Evolutionary conservation across 352 stramenopile species (phyloP).

Genomic region (Aphanomyces euteiches): DNA sequence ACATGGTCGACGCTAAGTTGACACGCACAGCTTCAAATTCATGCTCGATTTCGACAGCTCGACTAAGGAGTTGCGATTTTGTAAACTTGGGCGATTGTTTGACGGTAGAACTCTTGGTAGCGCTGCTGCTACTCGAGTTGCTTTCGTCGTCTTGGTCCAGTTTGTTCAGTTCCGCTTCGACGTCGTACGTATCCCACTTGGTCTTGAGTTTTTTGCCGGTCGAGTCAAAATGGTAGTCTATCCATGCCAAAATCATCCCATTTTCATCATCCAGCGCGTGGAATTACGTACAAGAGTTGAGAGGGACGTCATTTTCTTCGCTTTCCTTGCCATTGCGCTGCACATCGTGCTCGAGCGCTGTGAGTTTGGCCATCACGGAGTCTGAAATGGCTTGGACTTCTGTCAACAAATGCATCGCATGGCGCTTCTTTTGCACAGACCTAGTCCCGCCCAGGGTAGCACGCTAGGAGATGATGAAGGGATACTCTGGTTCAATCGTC

Average conservation of each 20-base stretch:
- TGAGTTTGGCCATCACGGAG: slow-evolving; percentile 60
- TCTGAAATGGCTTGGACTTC: slow-evolving; percentile 70
- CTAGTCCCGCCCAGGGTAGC: slow-evolving; percentile 28
- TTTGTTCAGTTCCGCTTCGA: slow-evolving; percentile 66
- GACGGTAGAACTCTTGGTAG: not conserved
- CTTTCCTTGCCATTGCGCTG: slow-evolving; percentile 22
- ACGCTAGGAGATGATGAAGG: not conserved
- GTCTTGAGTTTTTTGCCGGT: slow-evolving; percentile 83
- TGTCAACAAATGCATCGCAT: slow-evolving; percentile 60
- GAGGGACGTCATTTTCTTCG: slow-evolving; percentile 34
- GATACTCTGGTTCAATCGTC: slow-evolving; percentile 24
- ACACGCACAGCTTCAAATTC: slow-evolving; percentile 27
- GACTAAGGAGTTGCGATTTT: slow-evolving; percentile 2
- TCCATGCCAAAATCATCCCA: slow-evolving; percentile 9
- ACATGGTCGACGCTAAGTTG: not conserved
- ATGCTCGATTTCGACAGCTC: slow-evolving; percentile 20
- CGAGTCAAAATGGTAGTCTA: slow-evolving; percentile 85
- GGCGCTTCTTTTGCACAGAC: slow-evolving; percentile 38
- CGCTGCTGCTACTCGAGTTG: not conserved
- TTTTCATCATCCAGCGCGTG: not conserved
- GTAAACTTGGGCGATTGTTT: not conserved
- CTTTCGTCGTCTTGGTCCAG: slow-evolving; percentile 56
- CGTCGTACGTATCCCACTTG: slow-evolving; percentile 80
- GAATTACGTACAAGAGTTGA: slow-evolving; percentile 61
- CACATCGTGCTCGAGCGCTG: slow-evolving; percentile 49